These are phyloP conservation scores for Lolium rigidum DNA, from an alignment of 176 grass and related monocot genomes.

Conservation along the genomic window DNA sequence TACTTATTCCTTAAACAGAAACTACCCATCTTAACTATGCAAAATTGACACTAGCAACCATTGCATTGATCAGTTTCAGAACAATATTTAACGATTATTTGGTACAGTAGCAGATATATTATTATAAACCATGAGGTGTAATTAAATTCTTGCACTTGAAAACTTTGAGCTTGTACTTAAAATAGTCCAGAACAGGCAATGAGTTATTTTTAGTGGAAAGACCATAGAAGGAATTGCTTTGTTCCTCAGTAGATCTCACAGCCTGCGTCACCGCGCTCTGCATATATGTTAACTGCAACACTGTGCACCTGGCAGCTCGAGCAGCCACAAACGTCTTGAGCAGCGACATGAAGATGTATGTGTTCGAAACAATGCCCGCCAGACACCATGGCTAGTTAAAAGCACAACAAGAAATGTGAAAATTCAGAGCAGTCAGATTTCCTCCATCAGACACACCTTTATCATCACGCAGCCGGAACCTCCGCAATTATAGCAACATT, in stretches of 20 bases:
- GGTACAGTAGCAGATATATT: neutral
- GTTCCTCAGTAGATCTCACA: too few relatives aligned
- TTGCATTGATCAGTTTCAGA: neutral
- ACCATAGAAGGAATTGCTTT: constrained; percentile 4
- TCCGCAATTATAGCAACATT: neutral
- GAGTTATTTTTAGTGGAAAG: neutral
- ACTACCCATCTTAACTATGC: neutral
- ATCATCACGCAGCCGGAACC: neutral
- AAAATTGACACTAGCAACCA: neutral
- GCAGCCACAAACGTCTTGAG: too few relatives aligned
- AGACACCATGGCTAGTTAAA: too few relatives aligned
- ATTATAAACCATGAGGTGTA: constrained; percentile 9
- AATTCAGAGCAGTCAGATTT: too few relatives aligned
- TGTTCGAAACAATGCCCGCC: too few relatives aligned
- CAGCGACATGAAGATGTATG: too few relatives aligned
- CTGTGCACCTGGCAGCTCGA: too few relatives aligned
- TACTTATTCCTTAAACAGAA: neutral
- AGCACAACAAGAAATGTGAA: too few relatives aligned
- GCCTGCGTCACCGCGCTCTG: too few relatives aligned
- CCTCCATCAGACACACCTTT: neutral
- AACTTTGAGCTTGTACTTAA: constrained; percentile 16
- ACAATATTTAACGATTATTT: neutral
- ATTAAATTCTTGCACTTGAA: neutral
- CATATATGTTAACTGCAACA: too few relatives aligned
- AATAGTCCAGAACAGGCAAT: constrained; percentile 2